Base-by-base conservation (phyloP, 441 rosid species). In the Pelargonium fulgidum region DNA sequence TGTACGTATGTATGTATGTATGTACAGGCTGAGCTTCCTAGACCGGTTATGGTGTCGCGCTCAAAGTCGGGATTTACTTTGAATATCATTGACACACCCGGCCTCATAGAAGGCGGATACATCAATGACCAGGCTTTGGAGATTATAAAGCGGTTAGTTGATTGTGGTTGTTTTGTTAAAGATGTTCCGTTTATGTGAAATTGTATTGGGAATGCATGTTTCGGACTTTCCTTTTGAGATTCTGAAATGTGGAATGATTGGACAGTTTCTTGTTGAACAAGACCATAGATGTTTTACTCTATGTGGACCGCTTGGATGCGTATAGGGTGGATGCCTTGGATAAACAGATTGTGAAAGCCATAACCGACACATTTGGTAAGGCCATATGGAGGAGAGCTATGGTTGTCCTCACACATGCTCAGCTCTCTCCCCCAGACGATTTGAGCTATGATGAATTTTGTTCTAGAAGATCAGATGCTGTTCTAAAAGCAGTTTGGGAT, bases 41-140 rank as follows among this genome's bases (percentile, higher is more conserved):
- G 87, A 67, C 87, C 87, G 0, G 67, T 82, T 54, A 77, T 80
- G 69, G 85, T 82, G 72, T 84, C 87, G 39, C 87, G 87, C 75
- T 56, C 85, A 48, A 82, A 82, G 64, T 80, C 85, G 3, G 87
- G 85, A 19, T 84, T 84, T 73, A 78, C 81, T 22, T 78, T 84
- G 67, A 82, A 80, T 41, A 70, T 84, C 14, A 77, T 84, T 6
- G 84, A 84, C 77, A 78, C 85, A 44, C 87, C 87, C 73, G 87
- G 87, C 52, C 81, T 84, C 66, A 82, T 82, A 26, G 87, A 84
- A 71, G 87, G 87, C 56, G 87, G 87, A 70, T 84, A 84, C 72
- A 82, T 82, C 24, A 84, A 84, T 78, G 81, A 80, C 75, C 85
- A 78, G 78, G 84, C 85, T 26, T 72, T 84, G 75, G 81, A 82